phyloP scores from a whole-genome alignment of 108 stramenopile species.

The Fistulifera solaris region DNA sequence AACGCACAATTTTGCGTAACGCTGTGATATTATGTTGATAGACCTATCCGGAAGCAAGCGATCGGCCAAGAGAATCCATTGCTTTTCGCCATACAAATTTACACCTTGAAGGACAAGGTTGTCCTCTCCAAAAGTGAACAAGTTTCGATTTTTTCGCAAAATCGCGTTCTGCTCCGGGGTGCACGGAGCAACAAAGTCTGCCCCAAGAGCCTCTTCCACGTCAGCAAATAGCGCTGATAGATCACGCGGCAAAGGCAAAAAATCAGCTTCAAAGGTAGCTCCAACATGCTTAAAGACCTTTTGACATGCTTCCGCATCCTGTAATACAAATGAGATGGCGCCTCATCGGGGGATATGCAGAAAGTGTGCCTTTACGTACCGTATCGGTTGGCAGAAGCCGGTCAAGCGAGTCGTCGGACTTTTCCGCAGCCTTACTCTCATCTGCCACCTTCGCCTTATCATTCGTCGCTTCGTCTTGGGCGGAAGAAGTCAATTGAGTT shows the following conservation, averaged over 20 bases:
- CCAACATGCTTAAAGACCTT: conserved; percentile 49
- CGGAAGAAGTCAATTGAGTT: too few relatives aligned
- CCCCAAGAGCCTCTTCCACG: conserved; percentile 48
- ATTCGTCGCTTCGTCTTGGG: too few relatives aligned
- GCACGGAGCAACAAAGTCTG: conserved; percentile 34
- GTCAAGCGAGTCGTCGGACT: background rate
- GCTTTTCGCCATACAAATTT: conserved; percentile 78
- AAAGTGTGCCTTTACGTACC: too few relatives aligned
- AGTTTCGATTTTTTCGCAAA: conserved; percentile 46
- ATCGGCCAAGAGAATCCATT: conserved; percentile 80
- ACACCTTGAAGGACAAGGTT: conserved; percentile 40
- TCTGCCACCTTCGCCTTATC: background rate
- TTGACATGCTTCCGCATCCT: conserved; percentile 54
- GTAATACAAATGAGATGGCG: background rate
- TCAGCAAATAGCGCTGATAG: conserved; percentile 44
- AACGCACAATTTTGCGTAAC: conserved; percentile 73
- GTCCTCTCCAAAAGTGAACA: conserved; percentile 68
- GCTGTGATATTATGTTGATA: conserved; percentile 64
- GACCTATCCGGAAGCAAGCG: conserved; percentile 74
- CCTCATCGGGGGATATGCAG: too few relatives aligned
- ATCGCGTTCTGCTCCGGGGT: conserved; percentile 35
- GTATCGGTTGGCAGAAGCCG: too few relatives aligned
- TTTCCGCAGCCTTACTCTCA: background rate
- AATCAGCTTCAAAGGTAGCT: conserved; percentile 34
- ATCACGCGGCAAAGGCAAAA: conserved; percentile 44